phyloP scores from a whole-genome alignment of 352 stramenopile species.

The Globisporangium abappressorium region DNA sequence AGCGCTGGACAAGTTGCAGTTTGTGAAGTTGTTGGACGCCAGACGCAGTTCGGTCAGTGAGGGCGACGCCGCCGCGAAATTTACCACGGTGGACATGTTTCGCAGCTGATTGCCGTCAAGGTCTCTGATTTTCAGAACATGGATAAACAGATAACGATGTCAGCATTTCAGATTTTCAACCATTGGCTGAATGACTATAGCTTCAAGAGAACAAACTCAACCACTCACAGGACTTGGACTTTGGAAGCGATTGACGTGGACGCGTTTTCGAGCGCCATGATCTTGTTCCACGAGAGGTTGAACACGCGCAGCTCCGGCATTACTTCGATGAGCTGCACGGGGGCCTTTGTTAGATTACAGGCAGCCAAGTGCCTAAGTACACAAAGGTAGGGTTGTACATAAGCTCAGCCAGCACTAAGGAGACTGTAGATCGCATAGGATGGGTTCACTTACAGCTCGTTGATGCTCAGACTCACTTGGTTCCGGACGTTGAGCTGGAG shows the following conservation, averaged over 20 bases:
- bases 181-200: not conserved
- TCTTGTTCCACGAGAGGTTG: constrained; percentile 23
- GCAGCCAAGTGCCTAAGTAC: constrained; percentile 16
- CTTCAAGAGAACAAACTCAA: not conserved
- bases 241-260: not conserved
- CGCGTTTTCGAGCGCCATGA: constrained; percentile 10
- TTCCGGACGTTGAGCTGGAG: constrained; percentile 13
- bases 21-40: constrained; percentile 18
- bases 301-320: constrained; percentile 19
- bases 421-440: not conserved
- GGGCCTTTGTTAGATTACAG: constrained; percentile 14
- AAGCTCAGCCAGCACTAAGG: not conserved
- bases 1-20: constrained; percentile 14
- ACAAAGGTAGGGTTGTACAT: not conserved
- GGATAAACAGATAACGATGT: not conserved
- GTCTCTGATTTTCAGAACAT: constrained; percentile 9
- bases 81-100: constrained; percentile 12
- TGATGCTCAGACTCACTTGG: constrained; percentile 18
- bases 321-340: constrained; percentile 4
- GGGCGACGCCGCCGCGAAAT: constrained; percentile 1
- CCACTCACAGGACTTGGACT: constrained; percentile 16
- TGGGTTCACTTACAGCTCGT: constrained; percentile 19
- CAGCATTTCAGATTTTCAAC: not conserved
- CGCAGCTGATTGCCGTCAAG: constrained; percentile 20
- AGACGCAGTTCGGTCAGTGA: constrained; percentile 20